Percentiles rank a stretch among this genome's conserved stretches.
Evolutionary conservation across 192 early-diverging fungal genomes (phyloP).

Genomic region (Dispira parvispora): DNA sequence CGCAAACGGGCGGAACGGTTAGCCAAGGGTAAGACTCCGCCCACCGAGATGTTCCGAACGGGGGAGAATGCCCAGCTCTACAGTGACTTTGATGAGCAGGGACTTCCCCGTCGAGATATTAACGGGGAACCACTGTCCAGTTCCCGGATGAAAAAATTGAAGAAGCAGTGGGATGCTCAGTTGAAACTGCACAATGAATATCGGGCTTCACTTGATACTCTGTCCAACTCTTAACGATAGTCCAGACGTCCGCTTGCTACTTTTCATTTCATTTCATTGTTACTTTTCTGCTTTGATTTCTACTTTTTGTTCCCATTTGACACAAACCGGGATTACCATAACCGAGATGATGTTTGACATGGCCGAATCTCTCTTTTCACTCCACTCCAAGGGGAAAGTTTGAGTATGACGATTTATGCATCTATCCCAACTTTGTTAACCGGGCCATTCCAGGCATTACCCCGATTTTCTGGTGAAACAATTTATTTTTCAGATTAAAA

Average conservation of each 20-base stretch:
- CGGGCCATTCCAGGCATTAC: too few relatives aligned
- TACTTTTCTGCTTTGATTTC: not conserved
- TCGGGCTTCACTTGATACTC: constrained; percentile 17
- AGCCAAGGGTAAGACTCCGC: constrained; percentile 59
- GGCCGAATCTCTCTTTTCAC: too few relatives aligned
- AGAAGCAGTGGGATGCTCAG: constrained; percentile 75
- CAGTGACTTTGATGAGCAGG: constrained; percentile 64
- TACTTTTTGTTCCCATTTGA: too few relatives aligned
- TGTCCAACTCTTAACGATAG: constrained; percentile 1
- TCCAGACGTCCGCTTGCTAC: not conserved
- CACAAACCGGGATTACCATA: too few relatives aligned
- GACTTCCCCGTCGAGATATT: constrained; percentile 71
- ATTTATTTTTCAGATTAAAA: too few relatives aligned
- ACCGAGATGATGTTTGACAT: too few relatives aligned
- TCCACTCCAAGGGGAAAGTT: too few relatives aligned
- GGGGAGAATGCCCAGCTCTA: constrained; percentile 38
- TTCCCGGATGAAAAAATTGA: constrained; percentile 67
- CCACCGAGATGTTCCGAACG: constrained; percentile 65
- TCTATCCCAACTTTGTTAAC: too few relatives aligned
- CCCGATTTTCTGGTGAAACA: too few relatives aligned
- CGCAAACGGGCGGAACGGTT: constrained; percentile 48
- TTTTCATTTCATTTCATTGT: not conserved
- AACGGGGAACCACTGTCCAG: constrained; percentile 75
- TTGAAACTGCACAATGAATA: constrained; percentile 81
- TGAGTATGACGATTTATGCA: too few relatives aligned